phyloP scores from a whole-genome alignment of 1,139 yeast genomes.

The Kodamaea sp. region DNA sequence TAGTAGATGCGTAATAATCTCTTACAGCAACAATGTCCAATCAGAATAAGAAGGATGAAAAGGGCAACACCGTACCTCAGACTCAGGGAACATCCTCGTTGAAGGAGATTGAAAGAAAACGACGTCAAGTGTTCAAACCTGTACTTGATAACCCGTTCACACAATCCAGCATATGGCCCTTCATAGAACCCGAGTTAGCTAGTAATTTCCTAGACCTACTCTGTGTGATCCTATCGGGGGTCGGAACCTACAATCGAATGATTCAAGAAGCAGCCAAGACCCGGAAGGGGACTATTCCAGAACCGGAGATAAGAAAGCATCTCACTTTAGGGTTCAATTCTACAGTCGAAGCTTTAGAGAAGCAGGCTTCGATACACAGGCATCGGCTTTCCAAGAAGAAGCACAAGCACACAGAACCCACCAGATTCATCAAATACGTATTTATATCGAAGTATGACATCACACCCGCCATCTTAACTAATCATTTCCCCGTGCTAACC shows the following conservation, averaged over 20 bases:
- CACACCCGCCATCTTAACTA: conserved; percentile 45
- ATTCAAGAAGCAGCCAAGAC: conserved; percentile 11
- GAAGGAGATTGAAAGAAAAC: conserved; percentile 44
- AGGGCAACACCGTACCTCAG: background rate
- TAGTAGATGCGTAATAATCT: too few relatives aligned
- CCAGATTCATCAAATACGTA: conserved; percentile 35
- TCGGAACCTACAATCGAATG: conserved; percentile 35
- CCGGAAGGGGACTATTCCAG: conserved; percentile 14
- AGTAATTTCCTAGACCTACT: conserved; percentile 43
- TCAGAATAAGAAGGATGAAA: conserved; percentile 1
- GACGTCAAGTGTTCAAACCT: conserved; percentile 59
- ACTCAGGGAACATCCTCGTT: conserved; percentile 21
- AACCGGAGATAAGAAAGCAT: conserved; percentile 27
- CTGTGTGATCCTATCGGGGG: conserved; percentile 33
- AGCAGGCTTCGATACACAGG: conserved; percentile 38
- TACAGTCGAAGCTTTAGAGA: conserved; percentile 50
- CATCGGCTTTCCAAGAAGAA: conserved; percentile 9
- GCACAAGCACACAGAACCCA: conserved; percentile 7
- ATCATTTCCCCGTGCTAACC: conserved; percentile 55
- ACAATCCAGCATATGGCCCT: conserved; percentile 53
- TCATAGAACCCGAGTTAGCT: conserved; percentile 39
- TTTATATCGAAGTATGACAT: conserved; percentile 60
- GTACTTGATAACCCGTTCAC: conserved; percentile 62
- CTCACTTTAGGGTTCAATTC: conserved; percentile 56
- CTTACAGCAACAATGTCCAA: background rate